Conservation (phyloP, 352 stramenopile species). For the Globisporangium takayamanum region DNA sequence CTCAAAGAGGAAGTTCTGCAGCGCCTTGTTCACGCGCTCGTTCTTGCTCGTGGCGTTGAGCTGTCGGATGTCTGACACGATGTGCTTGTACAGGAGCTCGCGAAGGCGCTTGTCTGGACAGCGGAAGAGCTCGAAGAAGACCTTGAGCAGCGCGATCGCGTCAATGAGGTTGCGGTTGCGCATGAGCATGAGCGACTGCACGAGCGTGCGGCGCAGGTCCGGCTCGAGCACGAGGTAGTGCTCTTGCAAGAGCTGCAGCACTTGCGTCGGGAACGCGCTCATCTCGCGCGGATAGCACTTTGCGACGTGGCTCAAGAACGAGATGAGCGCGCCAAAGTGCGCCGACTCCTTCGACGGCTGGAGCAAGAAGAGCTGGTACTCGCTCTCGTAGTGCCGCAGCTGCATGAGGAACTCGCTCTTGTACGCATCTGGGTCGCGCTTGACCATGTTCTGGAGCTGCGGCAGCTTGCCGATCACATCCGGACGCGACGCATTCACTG, state of each 20-base stretch:
- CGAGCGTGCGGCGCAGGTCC: slow-evolving; percentile 91
- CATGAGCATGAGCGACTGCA: slow-evolving; percentile 95
- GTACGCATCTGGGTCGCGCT: slow-evolving; percentile 95
- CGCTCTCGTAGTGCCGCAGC: slow-evolving; percentile 92
- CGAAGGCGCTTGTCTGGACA: slow-evolving; percentile 94
- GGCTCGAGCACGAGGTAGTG: slow-evolving; percentile 87
- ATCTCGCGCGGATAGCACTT: slow-evolving; percentile 87
- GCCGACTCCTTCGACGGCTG: slow-evolving; percentile 88
- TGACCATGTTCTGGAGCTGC: slow-evolving; percentile 98
- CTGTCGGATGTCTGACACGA: slow-evolving; percentile 92
- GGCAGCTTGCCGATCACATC: slow-evolving; percentile 90
- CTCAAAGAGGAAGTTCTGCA: slow-evolving; percentile 95
- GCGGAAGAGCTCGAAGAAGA: slow-evolving; percentile 97
- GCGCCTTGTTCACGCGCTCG: slow-evolving; percentile 92
- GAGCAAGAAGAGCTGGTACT: slow-evolving; percentile 94
- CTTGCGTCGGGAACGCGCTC: slow-evolving; percentile 81
- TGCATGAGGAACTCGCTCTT: slow-evolving; percentile 97
- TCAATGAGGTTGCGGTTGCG: slow-evolving; percentile 92
- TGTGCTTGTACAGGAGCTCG: slow-evolving; percentile 93
- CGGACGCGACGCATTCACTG: slow-evolving; percentile 70
- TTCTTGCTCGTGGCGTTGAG: slow-evolving; percentile 90
- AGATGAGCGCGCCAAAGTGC: slow-evolving; percentile 94
- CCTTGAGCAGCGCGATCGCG: slow-evolving; percentile 89
- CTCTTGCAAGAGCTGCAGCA: slow-evolving; percentile 91
- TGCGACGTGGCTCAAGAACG: slow-evolving; percentile 93